phyloP scores from a whole-genome alignment of 2,329 filamentous ascomycete species.

The Paecilomyces sp. region DNA sequence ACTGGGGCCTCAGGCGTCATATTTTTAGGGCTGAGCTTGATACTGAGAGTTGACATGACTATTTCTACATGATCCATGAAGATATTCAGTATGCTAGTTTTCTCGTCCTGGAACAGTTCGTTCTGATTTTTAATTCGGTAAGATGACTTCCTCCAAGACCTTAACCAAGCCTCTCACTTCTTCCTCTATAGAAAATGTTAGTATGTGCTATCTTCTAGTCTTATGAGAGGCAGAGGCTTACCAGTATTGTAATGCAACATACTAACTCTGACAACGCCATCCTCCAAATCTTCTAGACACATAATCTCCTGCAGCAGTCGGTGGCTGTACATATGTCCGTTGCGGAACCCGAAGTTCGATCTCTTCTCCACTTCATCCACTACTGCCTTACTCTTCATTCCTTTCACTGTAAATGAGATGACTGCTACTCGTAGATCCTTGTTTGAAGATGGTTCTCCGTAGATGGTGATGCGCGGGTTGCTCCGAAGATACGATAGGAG shows the following conservation, averaged over 20 bases:
- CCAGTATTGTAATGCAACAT: conserved; percentile 67
- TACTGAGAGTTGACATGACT: background rate
- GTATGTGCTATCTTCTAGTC: background rate
- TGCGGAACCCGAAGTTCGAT: conserved; percentile 56
- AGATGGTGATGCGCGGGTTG: conserved; percentile 49
- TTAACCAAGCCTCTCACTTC: conserved; percentile 11
- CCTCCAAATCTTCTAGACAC: conserved; percentile 47
- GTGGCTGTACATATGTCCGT: conserved; percentile 64
- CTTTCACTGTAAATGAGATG: conserved; percentile 59
- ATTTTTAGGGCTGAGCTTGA: too few relatives aligned
- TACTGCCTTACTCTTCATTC: conserved; percentile 48
- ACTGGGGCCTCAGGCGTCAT: background rate
- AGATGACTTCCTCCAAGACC: conserved; percentile 11
- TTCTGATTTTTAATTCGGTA: background rate
- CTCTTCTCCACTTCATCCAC: conserved; percentile 56
- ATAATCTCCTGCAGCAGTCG: conserved; percentile 55
- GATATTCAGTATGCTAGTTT: too few relatives aligned
- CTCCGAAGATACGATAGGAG: conserved; percentile 54
- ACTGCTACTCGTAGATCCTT: conserved; percentile 52
- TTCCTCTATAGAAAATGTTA: conserved; percentile 4
- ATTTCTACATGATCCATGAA: background rate
- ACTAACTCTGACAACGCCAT: conserved; percentile 63
- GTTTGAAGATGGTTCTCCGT: conserved; percentile 48
- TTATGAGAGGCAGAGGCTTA: conserved; percentile 29
- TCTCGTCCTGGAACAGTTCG: too few relatives aligned